These are phyloP conservation scores for Calycina herbarum DNA, from an alignment of 2,329 filamentous ascomycete species.

Conservation along the genomic window DNA sequence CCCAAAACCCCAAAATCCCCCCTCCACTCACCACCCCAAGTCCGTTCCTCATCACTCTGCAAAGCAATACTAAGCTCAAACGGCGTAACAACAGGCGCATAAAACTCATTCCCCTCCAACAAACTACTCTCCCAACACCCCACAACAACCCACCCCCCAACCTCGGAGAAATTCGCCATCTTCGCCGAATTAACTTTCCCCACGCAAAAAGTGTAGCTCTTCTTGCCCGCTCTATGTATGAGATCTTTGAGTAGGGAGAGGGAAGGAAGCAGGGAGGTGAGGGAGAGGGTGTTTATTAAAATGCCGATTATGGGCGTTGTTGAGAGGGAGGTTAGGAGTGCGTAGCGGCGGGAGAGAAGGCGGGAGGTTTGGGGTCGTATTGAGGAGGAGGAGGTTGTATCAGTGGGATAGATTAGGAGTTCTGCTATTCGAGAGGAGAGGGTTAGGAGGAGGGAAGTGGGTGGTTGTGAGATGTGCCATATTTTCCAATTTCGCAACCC, in stretches of 20 bases:
- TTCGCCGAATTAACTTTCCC: slow-evolving; percentile 96
- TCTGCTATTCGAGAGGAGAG: slow-evolving; percentile 78
- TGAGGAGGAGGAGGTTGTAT: slow-evolving; percentile 41
- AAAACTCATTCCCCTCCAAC: slow-evolving; percentile 87
- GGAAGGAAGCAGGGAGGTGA: slow-evolving; percentile 84
- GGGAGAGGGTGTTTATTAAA: slow-evolving; percentile 90
- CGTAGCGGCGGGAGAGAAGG: slow-evolving; percentile 81
- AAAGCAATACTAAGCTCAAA: slow-evolving; percentile 85
- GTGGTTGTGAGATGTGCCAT: slow-evolving; percentile 85
- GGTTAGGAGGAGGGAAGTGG: slow-evolving; percentile 80
- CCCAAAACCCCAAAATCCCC: slow-evolving; percentile 74
- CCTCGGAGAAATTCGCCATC: slow-evolving; percentile 91
- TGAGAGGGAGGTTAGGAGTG: slow-evolving; percentile 75
- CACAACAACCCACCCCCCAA: slow-evolving; percentile 95
- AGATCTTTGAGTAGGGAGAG: slow-evolving; percentile 70
- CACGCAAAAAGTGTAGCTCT: slow-evolving; percentile 93
- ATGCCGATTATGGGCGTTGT: slow-evolving; percentile 88
- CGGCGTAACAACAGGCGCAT: slow-evolving; percentile 87
- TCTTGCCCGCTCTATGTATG: slow-evolving; percentile 82
- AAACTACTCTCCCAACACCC: slow-evolving; percentile 97
- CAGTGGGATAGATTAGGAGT: slow-evolving; percentile 74
- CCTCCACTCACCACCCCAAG: slow-evolving; percentile 89
- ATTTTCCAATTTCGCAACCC: slow-evolving; percentile 53
- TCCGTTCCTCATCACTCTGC: slow-evolving; percentile 68
- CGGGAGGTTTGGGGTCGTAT: slow-evolving; percentile 45